phyloP scores from a whole-genome alignment of 192 early-diverging fungal genomes.

The Geranomyces michiganensis region DNA sequence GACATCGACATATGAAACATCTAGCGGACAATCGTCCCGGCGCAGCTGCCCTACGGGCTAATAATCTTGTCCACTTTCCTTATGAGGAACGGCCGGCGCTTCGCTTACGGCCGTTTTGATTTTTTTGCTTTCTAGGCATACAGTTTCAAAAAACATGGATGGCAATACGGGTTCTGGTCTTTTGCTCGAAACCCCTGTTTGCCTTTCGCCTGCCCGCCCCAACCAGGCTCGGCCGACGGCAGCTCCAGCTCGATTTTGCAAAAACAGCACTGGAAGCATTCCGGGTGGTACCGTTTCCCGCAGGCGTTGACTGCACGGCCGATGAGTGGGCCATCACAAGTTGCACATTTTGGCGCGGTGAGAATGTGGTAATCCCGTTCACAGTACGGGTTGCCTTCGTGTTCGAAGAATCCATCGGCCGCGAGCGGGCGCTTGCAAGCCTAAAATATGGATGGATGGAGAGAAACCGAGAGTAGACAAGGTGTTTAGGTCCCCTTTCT shows the following conservation, averaged over 20 bases:
- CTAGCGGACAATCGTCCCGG: no score
- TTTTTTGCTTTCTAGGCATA: slow-evolving; percentile 17
- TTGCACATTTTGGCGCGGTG: slow-evolving; percentile 30
- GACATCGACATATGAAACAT: no score
- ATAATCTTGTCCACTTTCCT: no score
- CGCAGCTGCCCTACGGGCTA: no score
- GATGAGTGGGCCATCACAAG: slow-evolving; percentile 30
- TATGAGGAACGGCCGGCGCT: no score
- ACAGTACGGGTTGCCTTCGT: slow-evolving; percentile 40
- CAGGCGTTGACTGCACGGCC: slow-evolving; percentile 33
- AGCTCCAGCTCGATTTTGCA: slow-evolving; percentile 38
- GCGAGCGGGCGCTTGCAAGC: slow-evolving; percentile 36
- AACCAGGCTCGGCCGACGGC: slow-evolving; percentile 6
- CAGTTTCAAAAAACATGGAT: slow-evolving; percentile 19
- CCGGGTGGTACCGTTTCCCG: slow-evolving; percentile 39
- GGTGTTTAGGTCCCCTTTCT: no score
- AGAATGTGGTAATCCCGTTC: slow-evolving; percentile 41
- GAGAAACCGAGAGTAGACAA: background rate
- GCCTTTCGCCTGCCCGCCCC: slow-evolving; percentile 13
- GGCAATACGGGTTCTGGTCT: slow-evolving; percentile 21
- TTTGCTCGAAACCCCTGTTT: slow-evolving; percentile 6
- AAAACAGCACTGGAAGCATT: slow-evolving; percentile 43
- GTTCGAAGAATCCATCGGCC: slow-evolving; percentile 27
- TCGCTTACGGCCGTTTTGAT: no score
- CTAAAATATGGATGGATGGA: background rate